A percentile compares a stretch with the other conserved stretches of the same genome.
Conservation (phyloP, 345 rosid species). For the Moricandia arvensis region DNA sequence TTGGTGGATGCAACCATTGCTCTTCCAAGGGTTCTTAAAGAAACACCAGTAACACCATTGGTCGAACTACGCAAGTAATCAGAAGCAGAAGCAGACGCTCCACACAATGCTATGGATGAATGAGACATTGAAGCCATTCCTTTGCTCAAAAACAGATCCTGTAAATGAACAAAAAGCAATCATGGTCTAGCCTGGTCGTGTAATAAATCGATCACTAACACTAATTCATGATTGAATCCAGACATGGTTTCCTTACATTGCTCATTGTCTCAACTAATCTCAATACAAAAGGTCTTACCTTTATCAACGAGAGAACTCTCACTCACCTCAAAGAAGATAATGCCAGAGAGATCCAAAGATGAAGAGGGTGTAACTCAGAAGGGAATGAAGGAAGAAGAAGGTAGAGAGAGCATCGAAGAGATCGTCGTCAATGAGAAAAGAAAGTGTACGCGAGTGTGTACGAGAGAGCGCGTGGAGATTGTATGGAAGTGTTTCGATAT, state of each 20-base stretch:
- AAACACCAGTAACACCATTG: slow-evolving; percentile 53
- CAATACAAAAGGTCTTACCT: not conserved
- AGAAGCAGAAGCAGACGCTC: slow-evolving; percentile 64
- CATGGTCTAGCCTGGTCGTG: no score
- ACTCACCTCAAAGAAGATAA: slow-evolving; percentile 29
- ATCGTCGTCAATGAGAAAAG: slow-evolving; percentile 34
- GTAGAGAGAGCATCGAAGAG: slow-evolving; percentile 46
- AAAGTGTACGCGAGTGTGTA: not conserved
- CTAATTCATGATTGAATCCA: no score
- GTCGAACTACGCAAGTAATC: slow-evolving; percentile 77
- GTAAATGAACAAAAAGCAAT: not conserved
- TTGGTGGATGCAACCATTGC: slow-evolving; percentile 34
- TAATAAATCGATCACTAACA: no score
- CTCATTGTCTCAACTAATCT: no score
- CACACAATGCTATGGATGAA: slow-evolving; percentile 49
- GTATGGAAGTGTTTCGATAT: slow-evolving; percentile 46
- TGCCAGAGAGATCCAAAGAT: slow-evolving; percentile 21
- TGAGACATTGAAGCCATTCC: slow-evolving; percentile 60
- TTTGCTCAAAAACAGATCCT: slow-evolving; percentile 16
- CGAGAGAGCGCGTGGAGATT: slow-evolving; percentile 34
- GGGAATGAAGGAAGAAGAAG: not conserved
- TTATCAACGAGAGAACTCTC: slow-evolving; percentile 8
- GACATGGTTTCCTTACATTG: no score
- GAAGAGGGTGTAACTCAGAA: not conserved
- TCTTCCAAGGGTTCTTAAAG: slow-evolving; percentile 57